phyloP scores from a whole-genome alignment of 768 basidiomycete genomes.

The Candolleomyces aberdarensis region DNA sequence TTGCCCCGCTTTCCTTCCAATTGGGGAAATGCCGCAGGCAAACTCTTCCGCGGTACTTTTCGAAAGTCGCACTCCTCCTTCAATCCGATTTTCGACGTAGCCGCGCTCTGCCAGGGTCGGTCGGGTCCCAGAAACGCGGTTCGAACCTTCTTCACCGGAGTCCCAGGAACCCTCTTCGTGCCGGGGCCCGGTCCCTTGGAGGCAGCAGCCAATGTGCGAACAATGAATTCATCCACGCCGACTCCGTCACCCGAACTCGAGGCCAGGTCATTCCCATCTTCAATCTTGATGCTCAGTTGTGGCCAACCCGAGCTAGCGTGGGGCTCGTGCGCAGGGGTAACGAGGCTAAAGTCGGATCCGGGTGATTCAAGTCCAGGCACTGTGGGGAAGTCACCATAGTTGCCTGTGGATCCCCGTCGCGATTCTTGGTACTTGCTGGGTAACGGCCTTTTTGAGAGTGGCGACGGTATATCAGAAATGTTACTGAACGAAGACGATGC shows the following conservation, averaged over 20 bases:
- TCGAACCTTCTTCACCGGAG: constrained; percentile 76
- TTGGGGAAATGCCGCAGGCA: constrained; percentile 68
- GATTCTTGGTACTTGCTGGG: constrained; percentile 71
- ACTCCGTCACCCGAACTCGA: constrained; percentile 30
- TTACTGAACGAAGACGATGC: constrained; percentile 58
- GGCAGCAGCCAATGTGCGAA: constrained; percentile 60
- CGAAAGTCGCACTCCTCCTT: constrained; percentile 44
- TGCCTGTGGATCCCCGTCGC: constrained; percentile 1
- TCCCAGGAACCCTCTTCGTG: constrained; percentile 68
- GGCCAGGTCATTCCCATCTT: constrained; percentile 39
- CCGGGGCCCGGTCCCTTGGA: constrained; percentile 44
- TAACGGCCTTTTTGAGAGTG: constrained; percentile 41
- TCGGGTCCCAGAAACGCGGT: constrained; percentile 53
- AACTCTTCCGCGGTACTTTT: constrained; percentile 62
- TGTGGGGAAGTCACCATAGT: constrained; percentile 34
- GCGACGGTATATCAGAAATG: constrained; percentile 57
- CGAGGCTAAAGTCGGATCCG: constrained; percentile 62
- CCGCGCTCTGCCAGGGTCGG: constrained; percentile 80
- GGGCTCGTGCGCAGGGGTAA: constrained; percentile 64
- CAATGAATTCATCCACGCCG: constrained; percentile 69
- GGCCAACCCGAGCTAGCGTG: constrained; percentile 64
- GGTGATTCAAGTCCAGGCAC: constrained; percentile 64
- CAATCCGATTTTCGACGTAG: constrained; percentile 62
- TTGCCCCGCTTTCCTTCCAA: constrained; percentile 29
- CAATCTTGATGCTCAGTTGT: constrained; percentile 24